Evolutionary conservation across 768 basidiomycete genomes (phyloP), one percentile per base, ranked within the genome.

Genomic region (Boletus vinaceobasis): DNA sequence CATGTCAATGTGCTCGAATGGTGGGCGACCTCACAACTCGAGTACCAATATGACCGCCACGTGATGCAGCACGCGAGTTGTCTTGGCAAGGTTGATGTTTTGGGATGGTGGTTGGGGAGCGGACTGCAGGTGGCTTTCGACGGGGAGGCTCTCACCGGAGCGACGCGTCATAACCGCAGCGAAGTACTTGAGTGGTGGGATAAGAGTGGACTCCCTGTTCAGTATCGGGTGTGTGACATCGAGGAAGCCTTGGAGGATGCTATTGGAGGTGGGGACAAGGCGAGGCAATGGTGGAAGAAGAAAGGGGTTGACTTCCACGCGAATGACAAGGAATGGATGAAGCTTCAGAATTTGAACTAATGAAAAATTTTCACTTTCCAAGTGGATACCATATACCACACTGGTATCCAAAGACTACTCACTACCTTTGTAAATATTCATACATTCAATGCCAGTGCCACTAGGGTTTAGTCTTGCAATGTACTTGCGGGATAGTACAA

Each of bases 151-250:
- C 76, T 94, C 50, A 82, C 80, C 5, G 85, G 87, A 26, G 92
- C 92, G 27, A 93, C 92, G 27, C 78, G 85, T 61, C 85, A 91
- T 68, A 90, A 92, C 59, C 79, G 87, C 38, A 85, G 87, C 26
- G 87, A 88, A 60, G 87, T 92, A 31, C 73, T 95, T 23, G 86
- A 90, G 57, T 95, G 92, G 92, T 94, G 93, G 93, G 81, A 89
- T 58, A 81, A 80, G 63, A 87, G 82, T 39, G 87, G 87, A 7
- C 74, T 93, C 47, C 79, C 87, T 4, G 83, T 93, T 53, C 88
- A 89, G 63, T 95, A 92, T 71, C 82, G 93, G 50, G 85, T 92
- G 80, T 93, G 92, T 65, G 92, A 95, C 68, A 85, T 95, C 47
- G 92, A 95, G 65, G 92, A 93, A 74, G 92, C 92, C 4, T 69